Evolutionary conservation across 495 filamentous ascomycete genomes (phyloP).

Genomic region (Hamigera avellanea): DNA sequence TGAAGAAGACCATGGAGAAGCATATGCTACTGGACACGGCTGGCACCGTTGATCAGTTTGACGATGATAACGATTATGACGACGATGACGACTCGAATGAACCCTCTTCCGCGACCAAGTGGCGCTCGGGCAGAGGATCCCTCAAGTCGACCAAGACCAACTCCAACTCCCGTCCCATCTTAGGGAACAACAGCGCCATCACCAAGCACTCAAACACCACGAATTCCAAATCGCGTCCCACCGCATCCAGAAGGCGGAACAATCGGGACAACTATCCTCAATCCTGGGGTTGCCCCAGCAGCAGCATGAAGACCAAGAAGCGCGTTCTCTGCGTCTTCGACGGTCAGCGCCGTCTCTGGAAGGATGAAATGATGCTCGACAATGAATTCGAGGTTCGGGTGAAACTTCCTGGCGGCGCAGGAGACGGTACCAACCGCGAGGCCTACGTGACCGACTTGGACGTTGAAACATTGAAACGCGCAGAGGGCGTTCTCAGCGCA

Average conservation of each 20-base stretch:
- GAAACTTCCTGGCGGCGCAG: conserved; percentile 55
- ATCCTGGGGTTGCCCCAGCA: conserved; percentile 80
- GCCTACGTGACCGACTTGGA: conserved; percentile 89
- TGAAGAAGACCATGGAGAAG: conserved; percentile 73
- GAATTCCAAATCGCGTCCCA: conserved; percentile 28
- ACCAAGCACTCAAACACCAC: conserved; percentile 30
- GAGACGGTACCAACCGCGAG: conserved; percentile 40
- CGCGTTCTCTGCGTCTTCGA: conserved; percentile 90
- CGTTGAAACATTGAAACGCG: conserved; percentile 76
- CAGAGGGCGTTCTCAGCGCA: conserved; percentile 64
- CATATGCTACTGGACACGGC: conserved; percentile 58
- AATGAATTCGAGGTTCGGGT: conserved; percentile 89
- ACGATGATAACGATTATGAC: conserved; percentile 45
- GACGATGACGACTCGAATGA: conserved; percentile 56
- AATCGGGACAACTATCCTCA: conserved; percentile 86
- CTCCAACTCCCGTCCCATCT: conserved; percentile 26
- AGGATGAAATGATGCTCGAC: conserved; percentile 99
- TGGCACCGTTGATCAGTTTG: conserved; percentile 28
- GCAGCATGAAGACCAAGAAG: conserved; percentile 97
- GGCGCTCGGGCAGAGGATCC: conserved; percentile 38
- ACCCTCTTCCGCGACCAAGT: conserved; percentile 10
- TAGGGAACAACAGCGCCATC: conserved; percentile 40
- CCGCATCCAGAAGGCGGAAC: conserved; percentile 55
- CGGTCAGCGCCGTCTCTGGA: conserved; percentile 76
- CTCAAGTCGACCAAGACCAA: conserved; percentile 28